Conservation (phyloP, 2,329 filamentous ascomycete species). For the Alternaria metachromatica region DNA sequence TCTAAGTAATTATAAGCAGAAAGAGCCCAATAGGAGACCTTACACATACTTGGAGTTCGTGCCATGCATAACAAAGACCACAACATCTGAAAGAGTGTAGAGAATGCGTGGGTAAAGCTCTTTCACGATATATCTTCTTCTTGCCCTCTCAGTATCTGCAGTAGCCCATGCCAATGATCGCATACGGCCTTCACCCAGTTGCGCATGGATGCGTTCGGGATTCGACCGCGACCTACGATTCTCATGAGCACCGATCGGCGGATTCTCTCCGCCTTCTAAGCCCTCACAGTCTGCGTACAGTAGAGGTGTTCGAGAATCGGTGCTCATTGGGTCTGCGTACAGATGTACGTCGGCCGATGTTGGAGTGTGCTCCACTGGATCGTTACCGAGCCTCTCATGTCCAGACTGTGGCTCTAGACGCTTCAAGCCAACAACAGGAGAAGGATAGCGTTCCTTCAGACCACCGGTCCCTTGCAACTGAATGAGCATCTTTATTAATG, state of each 20-base stretch:
- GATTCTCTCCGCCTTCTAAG: constrained; percentile 57
- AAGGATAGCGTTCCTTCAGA: constrained; percentile 27
- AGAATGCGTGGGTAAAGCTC: constrained; percentile 52
- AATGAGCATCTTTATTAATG: constrained; percentile 58
- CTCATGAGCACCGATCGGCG: constrained; percentile 35
- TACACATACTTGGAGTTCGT: not conserved
- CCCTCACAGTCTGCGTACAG: constrained; percentile 62
- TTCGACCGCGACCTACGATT: not conserved
- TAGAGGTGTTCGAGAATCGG: constrained; percentile 50
- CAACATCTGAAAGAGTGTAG: constrained; percentile 54
- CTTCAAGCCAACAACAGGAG: constrained; percentile 17
- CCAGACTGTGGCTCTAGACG: not conserved
- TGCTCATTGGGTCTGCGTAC: constrained; percentile 57
- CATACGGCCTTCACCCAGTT: not conserved
- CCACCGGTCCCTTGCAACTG: constrained; percentile 28
- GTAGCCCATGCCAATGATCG: not conserved
- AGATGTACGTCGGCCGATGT: constrained; percentile 48
- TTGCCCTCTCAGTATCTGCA: constrained; percentile 9
- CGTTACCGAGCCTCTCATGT: not conserved
- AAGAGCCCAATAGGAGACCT: not conserved
- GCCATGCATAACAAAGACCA: constrained; percentile 47
- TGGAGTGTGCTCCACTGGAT: constrained; percentile 3
- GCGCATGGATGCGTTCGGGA: not conserved
- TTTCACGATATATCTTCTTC: constrained; percentile 48
- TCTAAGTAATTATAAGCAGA: not conserved